phyloP scores from a whole-genome alignment of 2,329 filamentous ascomycete genomes.

The Fusarium buharicum region DNA sequence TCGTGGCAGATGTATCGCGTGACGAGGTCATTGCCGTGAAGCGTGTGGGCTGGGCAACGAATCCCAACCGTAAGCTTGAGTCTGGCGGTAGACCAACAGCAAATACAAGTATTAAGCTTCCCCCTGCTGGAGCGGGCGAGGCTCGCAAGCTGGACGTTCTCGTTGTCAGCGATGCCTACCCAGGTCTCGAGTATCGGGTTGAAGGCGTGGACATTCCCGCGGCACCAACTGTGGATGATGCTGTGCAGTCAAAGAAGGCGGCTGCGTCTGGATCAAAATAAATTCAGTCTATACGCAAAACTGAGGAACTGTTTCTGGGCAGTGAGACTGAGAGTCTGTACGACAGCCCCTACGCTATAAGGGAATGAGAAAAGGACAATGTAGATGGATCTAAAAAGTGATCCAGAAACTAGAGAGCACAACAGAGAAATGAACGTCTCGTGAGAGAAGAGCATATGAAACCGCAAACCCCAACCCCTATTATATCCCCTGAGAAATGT shows the following conservation, averaged over 20 bases:
- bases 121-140: constrained; percentile 56
- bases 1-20: constrained; percentile 72
- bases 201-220: constrained; percentile 63
- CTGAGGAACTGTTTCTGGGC: constrained; percentile 7
- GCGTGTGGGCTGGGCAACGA: constrained; percentile 76
- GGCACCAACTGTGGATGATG: constrained; percentile 60
- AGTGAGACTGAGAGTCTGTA: constrained; percentile 1
- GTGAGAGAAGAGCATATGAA: constrained; percentile 26
- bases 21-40: constrained; percentile 90
- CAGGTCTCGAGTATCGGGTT: constrained; percentile 72
- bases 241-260: constrained; percentile 56
- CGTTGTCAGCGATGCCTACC: constrained; percentile 88
- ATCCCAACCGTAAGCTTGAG: constrained; percentile 47
- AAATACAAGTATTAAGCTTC: constrained; percentile 69
- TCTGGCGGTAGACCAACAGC: constrained; percentile 61
- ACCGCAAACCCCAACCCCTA: constrained; percentile 18
- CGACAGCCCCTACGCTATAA: constrained; percentile 17
- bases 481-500: constrained; percentile 41
- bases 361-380: constrained; percentile 12
- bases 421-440: constrained; percentile 21
- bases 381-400: constrained; percentile 3
- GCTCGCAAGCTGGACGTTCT: constrained; percentile 75
- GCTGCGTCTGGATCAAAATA: constrained; percentile 30
- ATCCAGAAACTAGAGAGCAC: background rate
- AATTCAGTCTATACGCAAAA: constrained; percentile 35